Evolutionary conservation across 2,329 filamentous ascomycete species (phyloP).

Genomic region (Thielaviopsis euricoi): DNA sequence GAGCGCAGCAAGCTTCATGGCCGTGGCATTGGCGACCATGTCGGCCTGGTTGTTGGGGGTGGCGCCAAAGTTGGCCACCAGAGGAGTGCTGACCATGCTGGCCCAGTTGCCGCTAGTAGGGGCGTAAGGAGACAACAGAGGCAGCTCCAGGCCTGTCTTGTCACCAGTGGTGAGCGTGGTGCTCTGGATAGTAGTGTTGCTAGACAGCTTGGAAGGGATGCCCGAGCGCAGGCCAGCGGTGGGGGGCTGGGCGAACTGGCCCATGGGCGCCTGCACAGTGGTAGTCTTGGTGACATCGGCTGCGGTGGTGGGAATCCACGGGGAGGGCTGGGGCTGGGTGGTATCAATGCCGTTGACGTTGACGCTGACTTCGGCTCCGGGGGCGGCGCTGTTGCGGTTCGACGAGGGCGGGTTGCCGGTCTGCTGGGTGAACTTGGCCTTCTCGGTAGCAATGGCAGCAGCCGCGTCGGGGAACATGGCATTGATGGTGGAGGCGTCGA

Average conservation of each 20-base stretch:
- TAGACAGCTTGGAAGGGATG: constrained; percentile 44
- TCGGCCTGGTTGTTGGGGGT: constrained; percentile 56
- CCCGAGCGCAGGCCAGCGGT: constrained; percentile 65
- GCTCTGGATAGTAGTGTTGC: constrained; percentile 59
- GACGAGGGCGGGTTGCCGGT: constrained; percentile 80
- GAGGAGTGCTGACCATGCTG: constrained; percentile 94
- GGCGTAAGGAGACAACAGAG: constrained; percentile 65
- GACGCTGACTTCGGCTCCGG: constrained; percentile 19
- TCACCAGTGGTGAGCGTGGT: constrained; percentile 42
- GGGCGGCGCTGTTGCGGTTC: constrained; percentile 69
- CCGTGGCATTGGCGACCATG: constrained; percentile 96
- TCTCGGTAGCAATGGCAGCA: constrained; percentile 95
- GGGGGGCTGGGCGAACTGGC: constrained; percentile 78
- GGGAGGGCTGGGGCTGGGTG: constrained; percentile 54
- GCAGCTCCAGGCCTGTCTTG: constrained; percentile 51
- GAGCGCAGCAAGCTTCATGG: constrained; percentile 93
- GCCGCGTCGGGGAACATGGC: constrained; percentile 98
- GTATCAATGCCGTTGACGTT: constrained; percentile 35
- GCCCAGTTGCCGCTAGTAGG: constrained; percentile 86
- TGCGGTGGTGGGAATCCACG: constrained; percentile 48
- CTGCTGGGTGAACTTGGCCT: constrained; percentile 91
- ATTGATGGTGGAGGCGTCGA: constrained; percentile 86
- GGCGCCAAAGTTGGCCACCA: constrained; percentile 66
- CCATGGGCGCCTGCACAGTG: constrained; percentile 70
- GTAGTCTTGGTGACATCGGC: constrained; percentile 50